phyloP scores from a whole-genome alignment of 1,284 basidiomycete species.

The Microstroma glucosiphilum region DNA sequence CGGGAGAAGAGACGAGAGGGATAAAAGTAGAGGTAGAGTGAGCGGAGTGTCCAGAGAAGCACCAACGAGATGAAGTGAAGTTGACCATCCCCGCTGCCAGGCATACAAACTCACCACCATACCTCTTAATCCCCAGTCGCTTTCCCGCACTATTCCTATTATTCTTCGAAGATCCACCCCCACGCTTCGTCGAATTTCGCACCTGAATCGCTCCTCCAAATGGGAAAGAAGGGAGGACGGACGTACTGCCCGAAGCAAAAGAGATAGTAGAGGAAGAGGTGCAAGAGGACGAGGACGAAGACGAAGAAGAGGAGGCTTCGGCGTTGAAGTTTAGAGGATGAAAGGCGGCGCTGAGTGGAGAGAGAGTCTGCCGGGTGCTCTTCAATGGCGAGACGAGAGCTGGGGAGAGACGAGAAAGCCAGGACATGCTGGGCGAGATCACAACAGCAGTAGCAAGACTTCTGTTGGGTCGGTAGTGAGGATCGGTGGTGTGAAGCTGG shows the following conservation, averaged over 20 bases:
- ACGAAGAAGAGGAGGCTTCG: background rate
- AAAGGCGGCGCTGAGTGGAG: background rate
- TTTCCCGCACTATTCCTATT: slow-evolving; percentile 48
- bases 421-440: background rate
- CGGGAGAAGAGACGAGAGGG: background rate
- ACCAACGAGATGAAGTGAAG: background rate
- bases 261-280: background rate
- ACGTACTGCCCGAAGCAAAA: background rate
- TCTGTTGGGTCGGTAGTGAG: too few relatives aligned
- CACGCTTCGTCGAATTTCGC: slow-evolving; percentile 49
- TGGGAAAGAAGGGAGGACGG: slow-evolving; percentile 33
- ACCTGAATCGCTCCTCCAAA: slow-evolving; percentile 46
- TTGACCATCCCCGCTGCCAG: too few relatives aligned
- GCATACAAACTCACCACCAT: slow-evolving; percentile 33
- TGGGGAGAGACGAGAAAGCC: background rate
- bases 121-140: slow-evolving; percentile 47
- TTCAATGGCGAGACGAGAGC: background rate
- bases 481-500: too few relatives aligned
- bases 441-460: too few relatives aligned
- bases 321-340: background rate
- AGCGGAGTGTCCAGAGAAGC: background rate
- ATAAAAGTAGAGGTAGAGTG: background rate
- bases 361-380: background rate
- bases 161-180: slow-evolving; percentile 49
- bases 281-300: background rate